These are phyloP conservation scores for Termitomyces sp. DNA, from an alignment of 1,284 basidiomycete species.

Conservation along the genomic window DNA sequence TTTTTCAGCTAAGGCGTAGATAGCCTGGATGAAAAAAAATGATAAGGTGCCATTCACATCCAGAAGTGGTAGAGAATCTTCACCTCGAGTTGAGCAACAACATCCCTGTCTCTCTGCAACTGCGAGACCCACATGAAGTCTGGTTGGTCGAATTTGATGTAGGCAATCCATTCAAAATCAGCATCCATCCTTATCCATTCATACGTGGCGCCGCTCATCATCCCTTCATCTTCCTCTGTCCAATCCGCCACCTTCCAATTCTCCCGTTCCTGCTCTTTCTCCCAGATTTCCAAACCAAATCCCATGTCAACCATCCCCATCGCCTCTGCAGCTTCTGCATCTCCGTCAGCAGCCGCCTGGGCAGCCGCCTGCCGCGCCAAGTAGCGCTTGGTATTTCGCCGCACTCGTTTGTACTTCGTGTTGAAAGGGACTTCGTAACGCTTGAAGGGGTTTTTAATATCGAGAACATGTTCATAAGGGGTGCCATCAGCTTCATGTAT, in stretches of 20 bases:
- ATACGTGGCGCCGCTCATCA: slow-evolving; percentile 92
- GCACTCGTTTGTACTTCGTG: slow-evolving; percentile 98
- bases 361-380: slow-evolving; percentile 91
- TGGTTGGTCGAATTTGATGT: slow-evolving; percentile 89
- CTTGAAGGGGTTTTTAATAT: slow-evolving; percentile 84
- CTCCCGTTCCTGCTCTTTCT: slow-evolving; percentile 87
- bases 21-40: slow-evolving; percentile 55
- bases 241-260: slow-evolving; percentile 97
- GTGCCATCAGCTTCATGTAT: slow-evolving; percentile 99
- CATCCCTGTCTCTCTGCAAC: slow-evolving; percentile 92
- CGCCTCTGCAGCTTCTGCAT: slow-evolving; percentile 86
- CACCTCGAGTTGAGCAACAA: slow-evolving; percentile 96
- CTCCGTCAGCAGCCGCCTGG: slow-evolving; percentile 87
- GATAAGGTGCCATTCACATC: slow-evolving; percentile 10
- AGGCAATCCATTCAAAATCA: slow-evolving; percentile 97
- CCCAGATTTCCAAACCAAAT: slow-evolving; percentile 96
- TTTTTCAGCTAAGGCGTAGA: slow-evolving; percentile 76
- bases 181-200: slow-evolving; percentile 99
- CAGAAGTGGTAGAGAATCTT: slow-evolving; percentile 22
- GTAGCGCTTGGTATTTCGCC: slow-evolving; percentile 92
- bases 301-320: slow-evolving; percentile 94
- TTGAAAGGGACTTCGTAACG: slow-evolving; percentile 98
- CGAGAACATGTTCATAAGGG: slow-evolving; percentile 97
- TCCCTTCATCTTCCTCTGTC: slow-evolving; percentile 94
- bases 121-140: slow-evolving; percentile 99